Conservation (phyloP, 345 rosid species). For the Cardamine occulta region DNA sequence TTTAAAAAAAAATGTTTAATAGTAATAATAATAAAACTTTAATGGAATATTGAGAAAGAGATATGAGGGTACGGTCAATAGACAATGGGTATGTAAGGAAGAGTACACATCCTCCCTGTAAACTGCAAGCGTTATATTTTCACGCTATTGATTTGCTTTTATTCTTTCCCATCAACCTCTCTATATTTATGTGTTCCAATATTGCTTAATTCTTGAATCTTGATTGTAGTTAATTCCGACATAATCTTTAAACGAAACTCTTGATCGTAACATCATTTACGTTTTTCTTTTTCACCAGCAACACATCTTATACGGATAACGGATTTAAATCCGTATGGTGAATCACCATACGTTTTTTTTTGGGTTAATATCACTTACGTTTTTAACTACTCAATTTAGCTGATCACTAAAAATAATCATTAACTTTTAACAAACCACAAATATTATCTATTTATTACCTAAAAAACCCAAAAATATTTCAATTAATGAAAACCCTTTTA, state of each 20-base stretch:
- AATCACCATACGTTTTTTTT: not conserved
- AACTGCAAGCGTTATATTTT: constrained; percentile 9
- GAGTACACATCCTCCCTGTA: constrained; percentile 13
- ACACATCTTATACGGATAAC: not conserved
- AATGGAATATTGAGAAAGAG: constrained; percentile 31
- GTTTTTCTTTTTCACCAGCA: not conserved
- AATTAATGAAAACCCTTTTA: no score
- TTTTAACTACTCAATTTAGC: not conserved
- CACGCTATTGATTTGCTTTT: constrained; percentile 12
- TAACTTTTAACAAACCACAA: not conserved
- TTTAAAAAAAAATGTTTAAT: not conserved
- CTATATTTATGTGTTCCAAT: constrained; percentile 22
- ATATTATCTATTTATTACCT: not conserved
- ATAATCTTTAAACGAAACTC: constrained; percentile 19
- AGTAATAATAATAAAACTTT: not conserved
- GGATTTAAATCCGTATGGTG: not conserved
- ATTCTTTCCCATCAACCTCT: not conserved
- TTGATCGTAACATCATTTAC: not conserved
- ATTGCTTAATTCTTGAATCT: constrained; percentile 26
- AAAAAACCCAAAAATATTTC: no score
- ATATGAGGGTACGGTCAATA: constrained; percentile 23
- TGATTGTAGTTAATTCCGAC: constrained; percentile 8
- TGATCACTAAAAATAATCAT: not conserved
- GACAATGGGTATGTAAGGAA: constrained; percentile 34
- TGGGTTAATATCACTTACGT: not conserved